These are phyloP conservation scores for Calocybe cyanea DNA, from an alignment of 768 basidiomycete species.

Conservation along the genomic window DNA sequence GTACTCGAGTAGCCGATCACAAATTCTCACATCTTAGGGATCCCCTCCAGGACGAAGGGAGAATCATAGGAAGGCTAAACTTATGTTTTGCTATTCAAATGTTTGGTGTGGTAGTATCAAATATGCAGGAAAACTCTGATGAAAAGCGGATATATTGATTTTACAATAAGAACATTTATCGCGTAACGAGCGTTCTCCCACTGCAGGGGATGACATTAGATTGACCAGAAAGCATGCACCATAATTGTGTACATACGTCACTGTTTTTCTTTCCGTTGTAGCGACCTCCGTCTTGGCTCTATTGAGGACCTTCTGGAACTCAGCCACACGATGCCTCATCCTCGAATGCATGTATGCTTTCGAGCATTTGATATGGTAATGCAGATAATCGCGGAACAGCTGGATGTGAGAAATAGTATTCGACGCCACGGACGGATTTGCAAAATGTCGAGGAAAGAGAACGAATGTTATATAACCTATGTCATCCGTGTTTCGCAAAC, in stretches of 20 bases:
- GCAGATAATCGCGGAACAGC: slow-evolving; percentile 96
- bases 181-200: slow-evolving; percentile 54
- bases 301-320: slow-evolving; percentile 95
- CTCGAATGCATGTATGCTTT: slow-evolving; percentile 99
- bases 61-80: too few species aligned
- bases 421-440: slow-evolving; percentile 60
- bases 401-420: slow-evolving; percentile 92
- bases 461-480: slow-evolving; percentile 98
- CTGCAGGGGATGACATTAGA: slow-evolving; percentile 23
- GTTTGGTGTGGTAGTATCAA: too few species aligned
- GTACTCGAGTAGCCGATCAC: too few species aligned
- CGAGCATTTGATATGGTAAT: slow-evolving; percentile 98
- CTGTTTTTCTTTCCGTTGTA: slow-evolving; percentile 84
- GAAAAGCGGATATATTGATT: too few species aligned
- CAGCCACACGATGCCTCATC: slow-evolving; percentile 89
- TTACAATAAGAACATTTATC: slow-evolving; percentile 28
- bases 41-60: too few species aligned
- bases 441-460: slow-evolving; percentile 94
- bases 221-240: slow-evolving; percentile 1
- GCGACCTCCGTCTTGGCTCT: slow-evolving; percentile 91
- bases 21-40: too few species aligned
- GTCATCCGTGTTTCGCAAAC: slow-evolving; percentile 79
- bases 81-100: too few species aligned
- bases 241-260: slow-evolving; percentile 54
- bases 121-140: too few species aligned